Evolutionary conservation across 2,329 filamentous ascomycete genomes (phyloP).

Genomic region (Fusarium sp.): DNA sequence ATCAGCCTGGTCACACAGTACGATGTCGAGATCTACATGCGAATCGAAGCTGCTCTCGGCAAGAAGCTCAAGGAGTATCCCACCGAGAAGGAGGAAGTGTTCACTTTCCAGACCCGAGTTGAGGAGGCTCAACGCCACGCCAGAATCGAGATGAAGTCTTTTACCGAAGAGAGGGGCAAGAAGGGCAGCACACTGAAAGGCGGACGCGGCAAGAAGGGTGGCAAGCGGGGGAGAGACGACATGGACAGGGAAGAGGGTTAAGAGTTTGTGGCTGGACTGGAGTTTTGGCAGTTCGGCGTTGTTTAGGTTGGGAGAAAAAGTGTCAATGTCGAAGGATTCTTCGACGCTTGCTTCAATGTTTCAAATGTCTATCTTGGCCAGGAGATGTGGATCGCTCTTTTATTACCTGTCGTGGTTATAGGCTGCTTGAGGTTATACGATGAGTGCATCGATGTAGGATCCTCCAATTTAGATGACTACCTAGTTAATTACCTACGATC

Average conservation of each 20-base stretch:
- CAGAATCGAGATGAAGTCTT: constrained; percentile 82
- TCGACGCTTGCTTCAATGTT: constrained; percentile 8
- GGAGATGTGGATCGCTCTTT: background rate
- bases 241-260: constrained; percentile 84
- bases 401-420: background rate
- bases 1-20: constrained; percentile 89
- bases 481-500: background rate
- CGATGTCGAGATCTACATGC: constrained; percentile 81
- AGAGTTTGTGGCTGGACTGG: constrained; percentile 20
- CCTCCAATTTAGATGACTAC: constrained; percentile 1
- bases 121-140: constrained; percentile 87
- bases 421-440: background rate
- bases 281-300: constrained; percentile 33
- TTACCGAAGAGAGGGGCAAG: constrained; percentile 76
- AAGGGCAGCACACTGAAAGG: constrained; percentile 58
- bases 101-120: constrained; percentile 82
- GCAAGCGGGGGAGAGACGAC: constrained; percentile 62
- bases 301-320: constrained; percentile 19
- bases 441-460: background rate
- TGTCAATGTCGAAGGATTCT: constrained; percentile 21
- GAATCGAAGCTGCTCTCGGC: constrained; percentile 86
- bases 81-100: constrained; percentile 83
- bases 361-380: background rate
- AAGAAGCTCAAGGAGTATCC: constrained; percentile 79
- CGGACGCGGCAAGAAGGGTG: constrained; percentile 59